phyloP scores from a whole-genome alignment of 2,329 filamentous ascomycete genomes.

The Pestalotiopsis sp. region DNA sequence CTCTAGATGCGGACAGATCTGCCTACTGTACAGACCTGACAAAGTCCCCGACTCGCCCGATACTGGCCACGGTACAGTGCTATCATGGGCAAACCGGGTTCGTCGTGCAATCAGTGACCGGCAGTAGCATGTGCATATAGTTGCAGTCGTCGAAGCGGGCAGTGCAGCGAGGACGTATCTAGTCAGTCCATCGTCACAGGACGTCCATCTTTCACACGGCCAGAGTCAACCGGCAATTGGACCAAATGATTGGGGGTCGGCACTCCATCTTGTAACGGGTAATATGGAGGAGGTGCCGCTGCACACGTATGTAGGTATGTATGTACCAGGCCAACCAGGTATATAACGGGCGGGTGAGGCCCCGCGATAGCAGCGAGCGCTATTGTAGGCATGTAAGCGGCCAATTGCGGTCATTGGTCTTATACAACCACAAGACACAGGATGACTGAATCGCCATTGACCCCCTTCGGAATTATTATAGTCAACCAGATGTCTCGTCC shows the following conservation, averaged over 20 bases:
- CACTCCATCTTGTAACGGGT: not conserved
- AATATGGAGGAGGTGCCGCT: not conserved
- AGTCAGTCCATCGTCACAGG: not conserved
- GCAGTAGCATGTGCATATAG: not conserved
- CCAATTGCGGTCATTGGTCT: not conserved
- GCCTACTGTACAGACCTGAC: not conserved
- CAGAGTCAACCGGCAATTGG: not conserved
- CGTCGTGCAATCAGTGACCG: not conserved
- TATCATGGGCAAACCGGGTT: not conserved
- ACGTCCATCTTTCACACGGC: not conserved
- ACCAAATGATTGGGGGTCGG: not conserved
- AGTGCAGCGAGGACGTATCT: not conserved
- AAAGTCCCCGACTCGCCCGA: not conserved
- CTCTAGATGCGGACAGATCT: not conserved
- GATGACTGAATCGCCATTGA: not conserved
- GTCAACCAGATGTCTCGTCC: not conserved
- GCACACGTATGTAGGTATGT: not conserved
- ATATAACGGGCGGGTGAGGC: not conserved
- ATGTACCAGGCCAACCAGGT: no score
- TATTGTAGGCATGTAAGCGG: no score
- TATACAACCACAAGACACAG: not conserved
- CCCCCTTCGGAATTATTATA: not conserved
- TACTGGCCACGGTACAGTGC: not conserved
- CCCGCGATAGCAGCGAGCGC: not conserved
- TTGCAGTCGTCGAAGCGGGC: not conserved